Percentiles rank a stretch among this genome's conserved stretches.
phyloP scores from a whole-genome alignment of 2,329 filamentous ascomycete genomes.

The Phialophora expanda region DNA sequence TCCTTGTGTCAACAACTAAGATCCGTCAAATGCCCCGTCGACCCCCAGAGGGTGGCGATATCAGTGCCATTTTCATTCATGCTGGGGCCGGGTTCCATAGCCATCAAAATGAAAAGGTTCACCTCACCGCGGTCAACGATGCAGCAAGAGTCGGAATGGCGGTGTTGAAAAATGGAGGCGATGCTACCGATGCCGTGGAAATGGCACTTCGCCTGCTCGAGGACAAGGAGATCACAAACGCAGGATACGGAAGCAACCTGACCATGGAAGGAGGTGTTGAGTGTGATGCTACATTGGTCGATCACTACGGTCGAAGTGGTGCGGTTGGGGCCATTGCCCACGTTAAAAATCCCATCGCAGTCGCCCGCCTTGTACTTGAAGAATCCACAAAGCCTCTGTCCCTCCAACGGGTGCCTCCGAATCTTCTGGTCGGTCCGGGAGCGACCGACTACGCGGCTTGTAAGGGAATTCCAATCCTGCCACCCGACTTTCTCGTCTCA shows the following conservation, averaged over 20 bases:
- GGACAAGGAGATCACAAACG: constrained; percentile 94
- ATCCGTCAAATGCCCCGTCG: constrained; percentile 43
- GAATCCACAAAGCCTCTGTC: constrained; percentile 77
- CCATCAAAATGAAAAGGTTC: constrained; percentile 78
- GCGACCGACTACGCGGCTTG: constrained; percentile 85
- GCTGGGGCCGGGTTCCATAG: constrained; percentile 96
- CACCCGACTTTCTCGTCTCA: constrained; percentile 79
- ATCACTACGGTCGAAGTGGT: constrained; percentile 87
- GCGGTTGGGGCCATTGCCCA: constrained; percentile 89
- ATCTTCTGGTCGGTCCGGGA: constrained; percentile 84
- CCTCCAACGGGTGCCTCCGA: constrained; percentile 86
- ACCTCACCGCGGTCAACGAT: constrained; percentile 84
- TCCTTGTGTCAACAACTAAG: constrained; percentile 20
- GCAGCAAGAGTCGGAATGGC: constrained; percentile 84
- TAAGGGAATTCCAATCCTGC: constrained; percentile 73
- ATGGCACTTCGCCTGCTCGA: constrained; percentile 86
- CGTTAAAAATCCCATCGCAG: constrained; percentile 87
- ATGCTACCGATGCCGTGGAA: constrained; percentile 86
- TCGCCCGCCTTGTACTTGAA: constrained; percentile 83
- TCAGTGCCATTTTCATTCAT: constrained; percentile 88
- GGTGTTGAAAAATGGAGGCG: constrained; percentile 76
- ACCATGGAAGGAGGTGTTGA: constrained; percentile 89
- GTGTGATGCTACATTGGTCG: constrained; percentile 91
- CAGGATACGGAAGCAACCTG: constrained; percentile 93
- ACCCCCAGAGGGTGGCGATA: constrained; percentile 49